phyloP scores from a whole-genome alignment of 2,329 filamentous ascomycete genomes.

The Monosporascus sp. region DNA sequence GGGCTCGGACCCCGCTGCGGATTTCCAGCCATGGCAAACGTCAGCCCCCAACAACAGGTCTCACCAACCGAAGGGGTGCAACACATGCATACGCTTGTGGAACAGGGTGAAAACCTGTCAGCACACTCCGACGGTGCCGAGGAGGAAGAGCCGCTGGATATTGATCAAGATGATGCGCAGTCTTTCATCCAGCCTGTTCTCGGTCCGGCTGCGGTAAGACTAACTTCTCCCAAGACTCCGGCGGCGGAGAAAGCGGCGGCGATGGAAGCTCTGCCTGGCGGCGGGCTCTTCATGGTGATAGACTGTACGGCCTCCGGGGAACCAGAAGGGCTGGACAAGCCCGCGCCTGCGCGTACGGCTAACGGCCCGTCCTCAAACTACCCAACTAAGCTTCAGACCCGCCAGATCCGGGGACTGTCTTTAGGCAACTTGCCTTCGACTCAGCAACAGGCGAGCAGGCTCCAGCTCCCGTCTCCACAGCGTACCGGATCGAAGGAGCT shows the following conservation, averaged over 20 bases:
- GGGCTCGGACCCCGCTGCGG: conserved; percentile 1
- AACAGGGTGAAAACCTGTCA: conserved; percentile 17
- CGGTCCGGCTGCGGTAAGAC: conserved; percentile 49
- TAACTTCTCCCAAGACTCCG: conserved; percentile 49
- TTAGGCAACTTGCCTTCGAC: conserved; percentile 19
- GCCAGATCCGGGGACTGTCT: conserved; percentile 22
- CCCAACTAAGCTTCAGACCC: conserved; percentile 7
- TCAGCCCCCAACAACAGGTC: conserved; percentile 5
- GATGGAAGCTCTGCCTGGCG: conserved; percentile 37
- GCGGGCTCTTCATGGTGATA: conserved; percentile 31
- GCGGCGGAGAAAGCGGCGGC: conserved; percentile 53
- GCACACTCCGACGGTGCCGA: conserved; percentile 19
- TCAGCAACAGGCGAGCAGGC: conserved; percentile 10
- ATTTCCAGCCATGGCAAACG: conserved; percentile 15
- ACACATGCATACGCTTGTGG: conserved; percentile 11
- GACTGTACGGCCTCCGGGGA: conserved; percentile 24
- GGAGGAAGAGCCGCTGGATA: conserved; percentile 33
- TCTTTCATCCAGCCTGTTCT: conserved; percentile 56
- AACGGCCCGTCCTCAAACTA: conserved; percentile 1
- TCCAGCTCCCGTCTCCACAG: conserved; percentile 33
- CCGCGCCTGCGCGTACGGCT: conserved; percentile 1
- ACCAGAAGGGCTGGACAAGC: conserved; percentile 4
- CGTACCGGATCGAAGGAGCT: conserved; percentile 35
- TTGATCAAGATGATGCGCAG: conserved; percentile 51
- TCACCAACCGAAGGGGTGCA: conserved; percentile 6